phyloP scores from a whole-genome alignment of 495 filamentous ascomycete genomes.

The Beverwykella pulmonaria region DNA sequence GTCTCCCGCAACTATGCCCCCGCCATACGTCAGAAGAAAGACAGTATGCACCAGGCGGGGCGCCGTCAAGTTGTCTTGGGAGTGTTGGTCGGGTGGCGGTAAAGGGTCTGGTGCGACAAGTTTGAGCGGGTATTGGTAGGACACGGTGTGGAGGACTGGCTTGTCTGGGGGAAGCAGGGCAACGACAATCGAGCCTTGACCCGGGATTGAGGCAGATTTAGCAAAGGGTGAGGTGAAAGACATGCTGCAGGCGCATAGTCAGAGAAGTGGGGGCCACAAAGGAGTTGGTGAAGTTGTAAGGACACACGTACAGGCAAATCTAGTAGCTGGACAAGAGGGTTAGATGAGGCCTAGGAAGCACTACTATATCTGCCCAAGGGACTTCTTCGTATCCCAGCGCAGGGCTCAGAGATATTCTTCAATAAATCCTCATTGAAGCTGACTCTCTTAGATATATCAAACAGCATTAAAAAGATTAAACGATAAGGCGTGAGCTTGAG shows the following conservation, averaged over 20 bases:
- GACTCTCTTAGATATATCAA: no score
- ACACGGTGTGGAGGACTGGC: slow-evolving; percentile 71
- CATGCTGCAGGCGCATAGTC: slow-evolving; percentile 2
- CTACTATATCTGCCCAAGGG: no score
- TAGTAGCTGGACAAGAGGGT: no score
- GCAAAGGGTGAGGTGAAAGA: slow-evolving; percentile 62
- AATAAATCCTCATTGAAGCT: no score
- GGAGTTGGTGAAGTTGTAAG: no score
- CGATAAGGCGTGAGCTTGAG: no score
- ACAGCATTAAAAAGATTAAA: background rate
- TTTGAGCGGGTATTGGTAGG: slow-evolving; percentile 93
- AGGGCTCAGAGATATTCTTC: no score
- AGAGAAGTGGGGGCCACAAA: background rate
- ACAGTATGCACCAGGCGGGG: slow-evolving; percentile 63
- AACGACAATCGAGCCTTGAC: slow-evolving; percentile 75
- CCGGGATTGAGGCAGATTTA: slow-evolving; percentile 68
- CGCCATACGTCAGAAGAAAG: slow-evolving; percentile 93
- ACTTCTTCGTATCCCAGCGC: no score
- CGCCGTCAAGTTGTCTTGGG: slow-evolving; percentile 43
- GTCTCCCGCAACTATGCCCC: slow-evolving; percentile 87
- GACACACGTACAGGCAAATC: no score
- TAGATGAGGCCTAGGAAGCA: no score
- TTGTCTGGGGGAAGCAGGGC: slow-evolving; percentile 69
- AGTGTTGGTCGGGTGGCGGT: slow-evolving; percentile 45
- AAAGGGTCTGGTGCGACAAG: slow-evolving; percentile 67